Conservation (phyloP, 768 basidiomycete genomes). For the Boletus fagicola region DNA sequence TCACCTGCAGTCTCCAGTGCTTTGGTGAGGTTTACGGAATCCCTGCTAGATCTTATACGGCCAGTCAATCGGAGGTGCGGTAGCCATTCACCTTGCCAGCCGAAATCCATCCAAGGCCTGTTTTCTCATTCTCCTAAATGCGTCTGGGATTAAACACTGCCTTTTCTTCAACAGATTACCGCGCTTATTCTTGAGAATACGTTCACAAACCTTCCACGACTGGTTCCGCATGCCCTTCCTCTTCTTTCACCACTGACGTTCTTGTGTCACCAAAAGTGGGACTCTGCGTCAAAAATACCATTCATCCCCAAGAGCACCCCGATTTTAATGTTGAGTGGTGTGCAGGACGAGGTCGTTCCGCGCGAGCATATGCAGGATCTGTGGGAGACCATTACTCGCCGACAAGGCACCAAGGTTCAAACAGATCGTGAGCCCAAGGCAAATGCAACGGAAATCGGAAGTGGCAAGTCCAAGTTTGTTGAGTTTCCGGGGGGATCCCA, state of each 20-base stretch:
- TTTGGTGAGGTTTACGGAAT: not conserved
- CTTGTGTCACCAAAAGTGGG: conserved; percentile 87
- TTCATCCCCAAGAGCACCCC: conserved; percentile 64
- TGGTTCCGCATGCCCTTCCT: conserved; percentile 82
- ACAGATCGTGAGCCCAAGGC: conserved; percentile 29
- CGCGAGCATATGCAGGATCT: conserved; percentile 58
- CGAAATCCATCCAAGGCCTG: conserved; percentile 66
- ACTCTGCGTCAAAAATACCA: conserved; percentile 65
- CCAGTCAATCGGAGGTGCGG: conserved; percentile 90
- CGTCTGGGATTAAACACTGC: not conserved
- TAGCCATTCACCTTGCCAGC: conserved; percentile 83
- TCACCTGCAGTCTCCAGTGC: not conserved
- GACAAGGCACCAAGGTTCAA: conserved; percentile 37
- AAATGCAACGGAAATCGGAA: conserved; percentile 43
- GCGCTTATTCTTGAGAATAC: conserved; percentile 93
- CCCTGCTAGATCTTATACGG: conserved; percentile 66
- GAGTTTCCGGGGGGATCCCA: conserved; percentile 56
- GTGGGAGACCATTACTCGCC: conserved; percentile 57
- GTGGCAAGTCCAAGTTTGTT: conserved; percentile 54
- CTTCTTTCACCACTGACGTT: conserved; percentile 69
- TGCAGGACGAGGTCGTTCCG: conserved; percentile 52
- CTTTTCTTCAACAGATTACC: conserved; percentile 47
- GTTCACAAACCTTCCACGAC: conserved; percentile 77
- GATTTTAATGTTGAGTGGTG: conserved; percentile 80
- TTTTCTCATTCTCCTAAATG: not conserved